A percentile compares a stretch with the other conserved stretches of the same genome.
phyloP scores from a whole-genome alignment of 495 filamentous ascomycete species.

The Thermothielavioides terrestris region DNA sequence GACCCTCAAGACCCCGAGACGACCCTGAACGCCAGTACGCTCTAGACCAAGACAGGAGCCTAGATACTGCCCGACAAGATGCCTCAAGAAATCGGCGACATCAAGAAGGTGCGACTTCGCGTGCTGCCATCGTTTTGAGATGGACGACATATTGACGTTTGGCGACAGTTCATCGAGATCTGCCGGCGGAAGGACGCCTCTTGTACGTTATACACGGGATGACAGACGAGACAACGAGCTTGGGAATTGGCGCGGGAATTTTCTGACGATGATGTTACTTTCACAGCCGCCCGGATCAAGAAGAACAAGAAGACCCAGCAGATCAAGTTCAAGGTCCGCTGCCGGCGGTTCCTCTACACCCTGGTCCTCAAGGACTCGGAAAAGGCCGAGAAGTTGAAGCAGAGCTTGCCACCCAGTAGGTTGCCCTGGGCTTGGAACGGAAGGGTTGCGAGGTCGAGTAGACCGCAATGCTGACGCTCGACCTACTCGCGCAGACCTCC shows the following conservation, averaged over 20 bases:
- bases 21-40: too few relatives aligned
- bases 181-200: constrained; percentile 97
- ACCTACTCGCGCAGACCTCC: too few relatives aligned
- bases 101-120: constrained; percentile 59
- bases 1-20: too few relatives aligned
- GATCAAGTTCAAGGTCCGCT: constrained; percentile 99
- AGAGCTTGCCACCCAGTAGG: constrained; percentile 92
- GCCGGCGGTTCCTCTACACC: constrained; percentile 88
- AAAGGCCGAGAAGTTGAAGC: constrained; percentile 99
- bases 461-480: too few relatives aligned
- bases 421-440: constrained; percentile 11
- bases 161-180: constrained; percentile 92
- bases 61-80: constrained; percentile 51
- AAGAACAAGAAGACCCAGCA: constrained; percentile 76
- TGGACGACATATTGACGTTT: constrained; percentile 24
- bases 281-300: constrained; percentile 89
- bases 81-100: constrained; percentile 96
- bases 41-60: constrained; percentile 21
- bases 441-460: too few relatives aligned
- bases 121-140: not conserved
- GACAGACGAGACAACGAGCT: constrained; percentile 2
- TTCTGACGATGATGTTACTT: constrained; percentile 31
- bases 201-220: constrained; percentile 51
- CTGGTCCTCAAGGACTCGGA: constrained; percentile 94
- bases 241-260: not conserved